Evolutionary conservation across 2,329 filamentous ascomycete genomes (phyloP), one percentile per base, ranked within the genome.

Genomic region (Cadophora luteo-olivacea): DNA sequence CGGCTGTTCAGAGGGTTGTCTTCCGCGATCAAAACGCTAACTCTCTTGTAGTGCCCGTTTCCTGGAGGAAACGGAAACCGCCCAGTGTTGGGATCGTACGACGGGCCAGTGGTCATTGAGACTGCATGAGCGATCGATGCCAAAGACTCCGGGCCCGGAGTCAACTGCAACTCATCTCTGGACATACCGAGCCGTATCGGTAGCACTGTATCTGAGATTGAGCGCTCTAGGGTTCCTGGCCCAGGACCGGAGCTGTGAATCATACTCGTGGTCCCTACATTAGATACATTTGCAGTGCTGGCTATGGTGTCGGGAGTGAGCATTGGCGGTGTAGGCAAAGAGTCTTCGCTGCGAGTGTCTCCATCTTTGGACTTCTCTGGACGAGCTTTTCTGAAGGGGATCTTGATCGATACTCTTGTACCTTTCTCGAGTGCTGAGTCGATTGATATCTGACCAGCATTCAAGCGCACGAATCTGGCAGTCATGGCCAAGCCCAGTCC

Each of bases 1-100:
- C 93, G 93, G 75, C 94, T 92, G 78, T 94, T 94, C 74, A 94
- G 90, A 5, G 86, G 85, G 75, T 95, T 95, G 77, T 95, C 92
- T 78, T 95, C 92, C 3, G 94, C 92, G 52, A 95, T 82, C 32
- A 95, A 82, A 57, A 95, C 91, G 24, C 49, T 68, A 9, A 71
- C 57, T 61, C 51, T 25, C 11, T 45, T 38, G 14, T 64, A 36
- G 9, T 41, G 48, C 8, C 52, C 16, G 4, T 62, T 32, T 25
- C 51, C 32, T 5, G 54, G 49, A 6, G 70, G 54, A 52, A 69
- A 72, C 1, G 64, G 69, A 51, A 66, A 68, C 2, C 54, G 60
- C n/a, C 41, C 33, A 49, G 65, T 69, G 19, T 25, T 61, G 1
- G 66, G 36, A 54, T 68, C 66, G 24, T 48, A 64, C 5, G 45